Evolutionary conservation across 345 rosid genomes (phyloP).

Genomic region (Sisymbrium altissimum): DNA sequence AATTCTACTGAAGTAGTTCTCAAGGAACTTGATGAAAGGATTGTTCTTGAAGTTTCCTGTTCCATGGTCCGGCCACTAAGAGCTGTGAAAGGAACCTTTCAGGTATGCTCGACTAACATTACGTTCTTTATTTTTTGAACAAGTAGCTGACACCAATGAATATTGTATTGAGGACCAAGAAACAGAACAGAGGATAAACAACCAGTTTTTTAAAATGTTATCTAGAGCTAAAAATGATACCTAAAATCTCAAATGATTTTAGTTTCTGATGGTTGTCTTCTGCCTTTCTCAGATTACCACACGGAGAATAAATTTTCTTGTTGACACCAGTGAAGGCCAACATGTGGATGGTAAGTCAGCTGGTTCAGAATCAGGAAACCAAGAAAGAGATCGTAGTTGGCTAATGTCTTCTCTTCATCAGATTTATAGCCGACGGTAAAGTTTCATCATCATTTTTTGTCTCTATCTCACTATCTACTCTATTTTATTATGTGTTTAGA

Average conservation of each 20-base stretch:
- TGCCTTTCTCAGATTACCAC: constrained; percentile 62
- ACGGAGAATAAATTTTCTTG: constrained; percentile 83
- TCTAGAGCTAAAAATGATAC: neutral
- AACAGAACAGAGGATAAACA: neutral
- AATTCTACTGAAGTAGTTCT: constrained; percentile 52
- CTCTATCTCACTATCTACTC: neutral
- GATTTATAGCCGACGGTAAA: constrained; percentile 84
- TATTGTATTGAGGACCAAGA: neutral
- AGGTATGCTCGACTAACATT: constrained; percentile 44
- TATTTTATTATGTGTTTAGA: neutral
- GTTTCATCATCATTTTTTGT: neutral
- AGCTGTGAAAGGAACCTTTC: constrained; percentile 84
- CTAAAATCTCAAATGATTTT: neutral
- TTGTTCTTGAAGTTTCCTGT: constrained; percentile 81
- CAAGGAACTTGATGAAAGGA: constrained; percentile 73
- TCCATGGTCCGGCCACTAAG: constrained; percentile 83
- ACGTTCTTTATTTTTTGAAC: neutral
- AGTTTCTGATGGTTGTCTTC: constrained; percentile 6
- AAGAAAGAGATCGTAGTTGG: constrained; percentile 81
- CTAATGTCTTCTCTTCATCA: constrained; percentile 77
- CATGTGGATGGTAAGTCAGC: constrained; percentile 39
- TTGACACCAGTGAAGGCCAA: constrained; percentile 44
- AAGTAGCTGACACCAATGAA: neutral
- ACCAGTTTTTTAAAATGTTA: neutral
- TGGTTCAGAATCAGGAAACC: constrained; percentile 38